Evolutionary conservation across 768 basidiomycete species (phyloP), one percentile per base, ranked within the genome.

Genomic region (Auricularia sp.): DNA sequence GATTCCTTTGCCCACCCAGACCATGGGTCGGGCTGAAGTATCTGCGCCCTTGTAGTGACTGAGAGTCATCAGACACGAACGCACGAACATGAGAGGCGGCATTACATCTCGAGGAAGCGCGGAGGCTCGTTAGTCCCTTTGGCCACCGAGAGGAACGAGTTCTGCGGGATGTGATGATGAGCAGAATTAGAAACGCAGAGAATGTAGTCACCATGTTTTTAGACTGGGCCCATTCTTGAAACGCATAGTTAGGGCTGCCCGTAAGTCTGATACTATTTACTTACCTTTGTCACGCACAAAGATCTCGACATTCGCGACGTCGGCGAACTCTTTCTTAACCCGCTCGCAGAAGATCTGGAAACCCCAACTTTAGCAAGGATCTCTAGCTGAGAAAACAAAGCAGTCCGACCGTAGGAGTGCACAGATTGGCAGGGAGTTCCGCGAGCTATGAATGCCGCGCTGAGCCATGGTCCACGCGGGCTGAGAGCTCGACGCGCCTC

Each of bases 91-190:
- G 0, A 29, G 10, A 29, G 4, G 11, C 24, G 33, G 4, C 3
- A 21, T 0, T 70, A 89, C 89, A 95, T 86, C 76, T 95, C 93
- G 63, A 95, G 77, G 76, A 95, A 84, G 74, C 91, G 92, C 47
- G 91, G 86, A 3, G 93, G 92, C 72, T 94, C 89, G 6, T 84
- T 79, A 10, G 89, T 87, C 8, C 92, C 92, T 64, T 85, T 84
- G 14, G 90, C 86, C 16, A 95, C 92, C 0, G 92, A 93, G 35
- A 95, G 84, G 83, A 95, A 93, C 6, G 89, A 86, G 67, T 85
- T 82, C 89, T 90, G 67, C 51, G 13, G 42, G 29, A 65, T 62
- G 14, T 21, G 33, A 21, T 47, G 51, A 45, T 45, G 54, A 35
- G 3, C 45, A 2, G 37, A 21, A 14, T 59, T 3, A 16, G n/a